Evolutionary conservation across 164 flowering plant species (phyloP), one percentile per base, ranked within the genome.

Genomic region (Annona squamosa): DNA sequence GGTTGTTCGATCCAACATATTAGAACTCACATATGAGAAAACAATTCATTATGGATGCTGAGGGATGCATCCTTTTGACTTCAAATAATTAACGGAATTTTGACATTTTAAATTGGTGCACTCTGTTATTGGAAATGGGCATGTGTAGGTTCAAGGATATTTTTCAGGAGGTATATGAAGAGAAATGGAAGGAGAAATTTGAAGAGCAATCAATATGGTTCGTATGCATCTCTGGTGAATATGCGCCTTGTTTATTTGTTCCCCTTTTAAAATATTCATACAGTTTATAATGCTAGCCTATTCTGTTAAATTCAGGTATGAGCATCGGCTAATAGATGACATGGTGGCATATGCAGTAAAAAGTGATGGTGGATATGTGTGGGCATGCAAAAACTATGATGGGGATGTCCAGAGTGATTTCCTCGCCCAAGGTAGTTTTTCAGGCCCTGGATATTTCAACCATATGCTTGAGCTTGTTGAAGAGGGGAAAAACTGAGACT

Each of bases 321-420:
- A 96, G 80, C 99, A 96, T 85, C 91, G 99, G 61, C 80, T 96
- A 71, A 96, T 96, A 74, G 99, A 96, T 87, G 99, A 96, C 84
- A 96, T 96, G 99, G 99, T 96, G 72, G 99, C 99, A 45, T 93
- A 93, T 84, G 97, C 93, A 65, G 0, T 96, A 67, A 96, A 96
- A 83, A 93, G 97, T 75, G 95, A 90, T 62, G 99, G 99, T 75
- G 99, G 98, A 72, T 96, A 93, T 81, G 99, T 96, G 68, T 96
- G 98, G 99, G 98, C 98, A n/a, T 96, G 99, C 88, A 96, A 96
- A 78, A 96, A 96, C 80, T 96, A 96, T 76, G 99, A 96, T 84
- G 99, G 99, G 75, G 98, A 96, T 85, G 99, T 96, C 64, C 99
- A 90, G 82, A 96, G 99, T 84, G 99, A 96, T 84, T 82, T 93